A percentile compares a stretch with the other conserved stretches of the same genome.
Conservation (phyloP, 2,329 filamentous ascomycete species). For the Berkeleyomyces rouxiae region DNA sequence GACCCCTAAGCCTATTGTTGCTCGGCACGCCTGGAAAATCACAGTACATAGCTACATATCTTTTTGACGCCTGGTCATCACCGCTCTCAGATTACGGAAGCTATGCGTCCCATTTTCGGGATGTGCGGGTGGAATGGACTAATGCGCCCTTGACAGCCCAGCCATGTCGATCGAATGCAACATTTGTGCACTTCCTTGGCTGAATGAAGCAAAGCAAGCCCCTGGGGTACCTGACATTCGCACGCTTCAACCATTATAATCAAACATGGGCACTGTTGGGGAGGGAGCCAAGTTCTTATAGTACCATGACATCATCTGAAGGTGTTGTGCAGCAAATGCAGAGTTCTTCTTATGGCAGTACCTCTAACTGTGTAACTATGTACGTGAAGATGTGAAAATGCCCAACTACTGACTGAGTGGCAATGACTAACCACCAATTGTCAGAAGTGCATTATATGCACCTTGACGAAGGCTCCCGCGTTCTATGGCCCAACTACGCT, state of each 20-base stretch:
- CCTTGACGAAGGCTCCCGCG: too few relatives aligned
- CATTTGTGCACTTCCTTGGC: not conserved
- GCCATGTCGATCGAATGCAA: not conserved
- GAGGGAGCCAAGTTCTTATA: not conserved
- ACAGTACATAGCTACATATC: too few relatives aligned
- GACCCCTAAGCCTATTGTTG: too few relatives aligned
- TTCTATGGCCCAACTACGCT: too few relatives aligned
- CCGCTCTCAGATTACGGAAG: too few relatives aligned
- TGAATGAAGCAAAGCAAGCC: not conserved
- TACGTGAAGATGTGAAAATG: not conserved
- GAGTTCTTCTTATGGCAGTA: not conserved
- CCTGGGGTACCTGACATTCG: not conserved
- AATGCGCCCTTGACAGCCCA: not conserved
- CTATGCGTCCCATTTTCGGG: not conserved
- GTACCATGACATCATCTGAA: not conserved
- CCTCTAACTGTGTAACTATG: not conserved
- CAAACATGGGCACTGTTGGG: not conserved
- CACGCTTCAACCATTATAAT: not conserved
- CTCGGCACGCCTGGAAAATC: too few relatives aligned
- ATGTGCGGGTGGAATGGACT: not conserved
- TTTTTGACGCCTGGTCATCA: too few relatives aligned
- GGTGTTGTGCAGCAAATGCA: not conserved
- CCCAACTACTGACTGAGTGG: too few relatives aligned
- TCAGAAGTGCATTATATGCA: too few relatives aligned
- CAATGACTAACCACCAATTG: too few relatives aligned